Percentiles rank a stretch among this genome's conserved stretches.
These are phyloP conservation scores for Candida stauntonica DNA, from an alignment of 805 yeast species.

Conservation along the genomic window DNA sequence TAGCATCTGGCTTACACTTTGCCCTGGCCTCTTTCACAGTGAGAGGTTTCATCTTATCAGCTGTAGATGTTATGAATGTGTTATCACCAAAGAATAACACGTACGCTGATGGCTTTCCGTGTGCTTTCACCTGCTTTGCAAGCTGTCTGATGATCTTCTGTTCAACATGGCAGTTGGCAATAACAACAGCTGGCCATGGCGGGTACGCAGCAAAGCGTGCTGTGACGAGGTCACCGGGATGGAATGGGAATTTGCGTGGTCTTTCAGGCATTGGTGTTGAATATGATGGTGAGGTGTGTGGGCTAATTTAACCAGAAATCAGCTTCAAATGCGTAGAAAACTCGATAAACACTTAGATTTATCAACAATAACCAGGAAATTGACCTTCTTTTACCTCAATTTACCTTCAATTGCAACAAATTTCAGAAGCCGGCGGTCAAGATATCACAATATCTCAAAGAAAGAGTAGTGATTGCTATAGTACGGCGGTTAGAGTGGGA, in stretches of 20 bases:
- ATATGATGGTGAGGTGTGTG: not conserved
- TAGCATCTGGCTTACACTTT: too few relatives aligned
- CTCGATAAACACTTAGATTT: too few relatives aligned
- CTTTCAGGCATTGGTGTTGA: not conserved
- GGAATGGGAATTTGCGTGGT: constrained; percentile 1
- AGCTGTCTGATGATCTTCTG: not conserved
- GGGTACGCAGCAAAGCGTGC: constrained; percentile 5
- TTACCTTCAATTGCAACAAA: too few relatives aligned
- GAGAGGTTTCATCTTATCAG: not conserved
- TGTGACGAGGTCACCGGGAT: constrained; percentile 10
- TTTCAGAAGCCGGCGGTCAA: too few relatives aligned
- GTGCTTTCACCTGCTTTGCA: not conserved
- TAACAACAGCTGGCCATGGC: constrained; percentile 9
- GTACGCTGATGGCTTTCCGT: not conserved
- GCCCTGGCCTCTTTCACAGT: too few relatives aligned
- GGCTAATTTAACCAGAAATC: too few relatives aligned
- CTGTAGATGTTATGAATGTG: not conserved
- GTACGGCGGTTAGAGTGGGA: too few relatives aligned
- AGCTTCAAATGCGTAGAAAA: too few relatives aligned
- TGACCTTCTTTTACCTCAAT: too few relatives aligned
- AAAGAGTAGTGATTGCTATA: too few relatives aligned
- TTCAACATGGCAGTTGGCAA: constrained; percentile 2
- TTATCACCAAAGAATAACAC: constrained; percentile 11
- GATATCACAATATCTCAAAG: too few relatives aligned
- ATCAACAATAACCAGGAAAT: too few relatives aligned